Conservation (phyloP, 2,329 filamentous ascomycete species). For the Trichoderma brevicompactum region DNA sequence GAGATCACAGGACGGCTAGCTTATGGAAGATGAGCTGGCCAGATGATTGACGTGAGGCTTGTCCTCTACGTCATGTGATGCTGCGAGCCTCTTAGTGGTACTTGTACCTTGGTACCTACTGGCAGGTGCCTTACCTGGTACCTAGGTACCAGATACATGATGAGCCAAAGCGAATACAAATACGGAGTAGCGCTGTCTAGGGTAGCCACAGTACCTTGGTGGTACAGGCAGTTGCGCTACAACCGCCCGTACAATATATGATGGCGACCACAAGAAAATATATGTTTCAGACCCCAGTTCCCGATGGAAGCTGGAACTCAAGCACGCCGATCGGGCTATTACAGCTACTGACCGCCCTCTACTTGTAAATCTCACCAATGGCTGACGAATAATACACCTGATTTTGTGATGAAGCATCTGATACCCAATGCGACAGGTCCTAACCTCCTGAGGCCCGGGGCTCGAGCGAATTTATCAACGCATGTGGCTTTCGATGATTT, state of each 20-base stretch:
- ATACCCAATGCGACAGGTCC: constrained; percentile 39
- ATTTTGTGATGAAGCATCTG: constrained; percentile 10
- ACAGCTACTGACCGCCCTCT: not conserved
- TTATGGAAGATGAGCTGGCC: constrained; percentile 14
- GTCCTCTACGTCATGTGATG: constrained; percentile 25
- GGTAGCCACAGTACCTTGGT: too few relatives aligned
- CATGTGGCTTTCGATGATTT: constrained; percentile 12
- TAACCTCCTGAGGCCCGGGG: constrained; percentile 33
- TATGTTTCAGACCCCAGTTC: too few relatives aligned
- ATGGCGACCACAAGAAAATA: too few relatives aligned
- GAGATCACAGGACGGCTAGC: not conserved
- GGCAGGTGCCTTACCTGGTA: not conserved
- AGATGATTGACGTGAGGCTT: constrained; percentile 21
- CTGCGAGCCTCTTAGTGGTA: not conserved
- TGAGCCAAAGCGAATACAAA: not conserved
- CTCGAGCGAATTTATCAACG: constrained; percentile 4
- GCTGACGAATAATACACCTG: constrained; percentile 27
- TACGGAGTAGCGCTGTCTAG: too few relatives aligned
- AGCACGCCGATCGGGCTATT: not conserved
- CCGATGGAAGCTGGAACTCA: too few relatives aligned
- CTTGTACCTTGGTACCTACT: not conserved
- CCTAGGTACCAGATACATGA: not conserved
- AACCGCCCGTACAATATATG: too few relatives aligned
- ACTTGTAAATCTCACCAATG: constrained; percentile 24
- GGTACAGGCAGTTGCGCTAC: too few relatives aligned